Percentiles rank a stretch among this genome's conserved stretches.
Evolutionary conservation across 2,329 filamentous ascomycete species (phyloP).

Genomic region (Colletotrichum kahawae): DNA sequence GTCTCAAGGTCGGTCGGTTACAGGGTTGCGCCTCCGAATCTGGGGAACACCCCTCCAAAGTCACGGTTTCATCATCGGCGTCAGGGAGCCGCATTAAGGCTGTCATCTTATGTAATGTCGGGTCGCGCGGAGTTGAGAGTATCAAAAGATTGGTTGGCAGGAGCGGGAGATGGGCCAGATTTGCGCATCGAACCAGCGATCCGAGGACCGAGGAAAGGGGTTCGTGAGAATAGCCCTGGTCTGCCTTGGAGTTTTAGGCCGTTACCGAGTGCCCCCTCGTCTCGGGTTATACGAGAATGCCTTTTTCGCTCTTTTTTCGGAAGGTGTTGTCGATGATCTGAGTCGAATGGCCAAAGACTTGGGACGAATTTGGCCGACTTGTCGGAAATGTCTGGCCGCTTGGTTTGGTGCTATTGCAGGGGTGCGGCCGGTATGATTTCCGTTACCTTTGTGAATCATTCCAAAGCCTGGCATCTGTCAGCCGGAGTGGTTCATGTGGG

Average conservation of each 20-base stretch:
- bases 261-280: neutral
- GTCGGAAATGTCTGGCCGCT: neutral
- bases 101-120: neutral
- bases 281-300: neutral
- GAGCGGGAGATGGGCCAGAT: slow-evolving; percentile 11
- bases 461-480: neutral
- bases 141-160: slow-evolving; percentile 10
- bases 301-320: neutral
- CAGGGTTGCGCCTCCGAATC: slow-evolving; percentile 12
- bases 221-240: neutral
- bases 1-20: slow-evolving; percentile 11
- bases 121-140: neutral
- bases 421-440: neutral
- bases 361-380: neutral
- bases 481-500: neutral
- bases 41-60: neutral
- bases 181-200: neutral
- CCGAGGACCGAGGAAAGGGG: neutral
- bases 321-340: neutral
- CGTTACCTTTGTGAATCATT: neutral
- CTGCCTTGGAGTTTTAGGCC: neutral
- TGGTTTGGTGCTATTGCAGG: neutral
- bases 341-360: neutral
- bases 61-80: neutral
- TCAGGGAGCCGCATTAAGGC: neutral